These are phyloP conservation scores for Lichtheimia hyalospora DNA, from an alignment of 371 early-diverging fungal genomes.

Conservation along the genomic window DNA sequence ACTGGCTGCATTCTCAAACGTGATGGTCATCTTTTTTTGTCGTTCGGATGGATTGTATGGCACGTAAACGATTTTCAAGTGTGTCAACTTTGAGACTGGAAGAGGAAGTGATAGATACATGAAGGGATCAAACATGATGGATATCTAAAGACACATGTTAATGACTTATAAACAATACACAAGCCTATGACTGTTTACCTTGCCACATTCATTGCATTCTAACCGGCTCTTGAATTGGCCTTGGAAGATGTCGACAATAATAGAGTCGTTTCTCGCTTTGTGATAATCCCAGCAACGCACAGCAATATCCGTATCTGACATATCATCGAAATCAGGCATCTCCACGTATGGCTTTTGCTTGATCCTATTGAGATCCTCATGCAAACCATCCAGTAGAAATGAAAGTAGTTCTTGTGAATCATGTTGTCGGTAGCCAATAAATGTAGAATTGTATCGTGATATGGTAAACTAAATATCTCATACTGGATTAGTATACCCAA, in stretches of 20 bases:
- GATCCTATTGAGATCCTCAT: constrained; percentile 73
- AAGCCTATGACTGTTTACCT: constrained; percentile 21
- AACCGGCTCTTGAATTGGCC: constrained; percentile 79
- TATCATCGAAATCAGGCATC: constrained; percentile 68
- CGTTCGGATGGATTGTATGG: constrained; percentile 51
- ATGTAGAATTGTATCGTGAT: constrained; percentile 64
- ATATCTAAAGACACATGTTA: constrained; percentile 27
- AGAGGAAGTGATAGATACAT: constrained; percentile 67
- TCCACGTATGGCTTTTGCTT: constrained; percentile 76
- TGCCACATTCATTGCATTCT: constrained; percentile 67
- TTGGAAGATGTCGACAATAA: constrained; percentile 81
- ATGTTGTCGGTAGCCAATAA: constrained; percentile 73
- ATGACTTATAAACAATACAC: neutral
- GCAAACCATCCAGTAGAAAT: constrained; percentile 61
- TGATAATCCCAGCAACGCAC: constrained; percentile 60
- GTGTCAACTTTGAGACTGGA: constrained; percentile 51
- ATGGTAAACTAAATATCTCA: constrained; percentile 44
- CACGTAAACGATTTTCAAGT: constrained; percentile 52
- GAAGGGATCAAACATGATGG: constrained; percentile 76
- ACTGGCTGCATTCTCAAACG: constrained; percentile 58
- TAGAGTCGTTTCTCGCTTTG: constrained; percentile 64
- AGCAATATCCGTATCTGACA: constrained; percentile 63
- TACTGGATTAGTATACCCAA: no score
- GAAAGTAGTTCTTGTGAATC: constrained; percentile 73
- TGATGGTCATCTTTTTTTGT: constrained; percentile 27